Percentiles rank a stretch among this genome's conserved stretches.
These are phyloP conservation scores for Penstemon newberryi DNA, from an alignment of 257 asterid species.

Conservation along the genomic window DNA sequence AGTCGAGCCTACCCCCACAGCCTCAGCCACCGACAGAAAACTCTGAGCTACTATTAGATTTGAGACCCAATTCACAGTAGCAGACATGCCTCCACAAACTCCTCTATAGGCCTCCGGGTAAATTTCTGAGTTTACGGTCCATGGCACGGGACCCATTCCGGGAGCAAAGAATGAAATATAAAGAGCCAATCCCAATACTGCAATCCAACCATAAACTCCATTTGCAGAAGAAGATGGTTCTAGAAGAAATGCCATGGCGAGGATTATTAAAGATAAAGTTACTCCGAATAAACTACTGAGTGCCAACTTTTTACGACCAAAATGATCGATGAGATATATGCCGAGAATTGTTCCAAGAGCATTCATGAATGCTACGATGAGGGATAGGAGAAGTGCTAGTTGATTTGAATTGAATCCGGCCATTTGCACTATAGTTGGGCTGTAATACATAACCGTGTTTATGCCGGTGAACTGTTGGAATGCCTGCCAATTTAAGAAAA, in stretches of 20 bases:
- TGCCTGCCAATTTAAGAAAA: conserved; percentile 52
- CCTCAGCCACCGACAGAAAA: conserved; percentile 67
- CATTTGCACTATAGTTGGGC: conserved; percentile 95
- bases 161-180: conserved; percentile 82
- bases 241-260: conserved; percentile 57
- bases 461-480: conserved; percentile 94
- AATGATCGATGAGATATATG: conserved; percentile 75
- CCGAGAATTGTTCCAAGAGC: conserved; percentile 82
- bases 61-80: conserved; percentile 90
- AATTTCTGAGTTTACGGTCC: conserved; percentile 92
- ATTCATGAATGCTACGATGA: conserved; percentile 65
- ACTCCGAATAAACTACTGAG: conserved; percentile 81
- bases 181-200: conserved; percentile 70
- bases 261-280: conserved; percentile 62
- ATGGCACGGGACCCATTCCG: conserved; percentile 96
- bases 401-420: conserved; percentile 86
- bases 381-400: conserved; percentile 82
- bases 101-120: conserved; percentile 87
- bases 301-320: conserved; percentile 76
- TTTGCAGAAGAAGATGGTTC: conserved; percentile 35
- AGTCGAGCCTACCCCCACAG: conserved; percentile 62
- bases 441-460: conserved; percentile 91
- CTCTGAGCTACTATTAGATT: conserved; percentile 82
- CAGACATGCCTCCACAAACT: conserved; percentile 92
- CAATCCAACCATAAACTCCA: conserved; percentile 72